Base-by-base conservation (phyloP, 1,139 yeast species). In the Blastobotrys ciferrii region DNA sequence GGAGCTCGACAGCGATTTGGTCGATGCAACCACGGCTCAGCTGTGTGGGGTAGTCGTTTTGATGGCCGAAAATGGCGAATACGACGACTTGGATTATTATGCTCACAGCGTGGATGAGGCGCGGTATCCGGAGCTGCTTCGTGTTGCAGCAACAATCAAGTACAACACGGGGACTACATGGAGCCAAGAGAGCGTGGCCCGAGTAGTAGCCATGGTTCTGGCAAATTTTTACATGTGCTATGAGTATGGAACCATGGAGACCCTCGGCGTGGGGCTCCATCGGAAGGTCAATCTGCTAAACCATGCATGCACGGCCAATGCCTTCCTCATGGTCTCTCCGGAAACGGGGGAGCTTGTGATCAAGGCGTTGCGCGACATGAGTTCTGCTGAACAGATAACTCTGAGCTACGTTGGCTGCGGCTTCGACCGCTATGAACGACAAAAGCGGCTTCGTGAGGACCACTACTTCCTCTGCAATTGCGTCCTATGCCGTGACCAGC, bases 401-500 rank as follows among this genome's bases (percentile, higher is more conserved):
- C 43, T 47, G 11, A n/a, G 25, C n/a, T 47, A 47, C 19, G 15
- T 19, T 1, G n/a, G 32, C 12, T 4, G 30, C 7, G 32, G 31
- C 13, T 32, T 32, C n/a, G 15, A 14, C 4, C 30, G 18, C 2
- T 17, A n/a, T 9, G n/a, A n/a, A 20, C 42, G 50, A 7, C 47
- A 35, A 13, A 25, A 13, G 2, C 20, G 13, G n/a, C 43, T 47
- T n/a, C 18, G 13, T 17, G 28, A 20, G 2, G 23, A 20, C n/a
- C 43, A 32, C 38, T 45, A 39, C 17, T 47, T 47, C 28, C 32
- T 33, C 5, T 47, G 50, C 33, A 9, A 5, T 5, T 39, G 43
- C 15, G 13, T 17, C 14, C 15, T 23, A n/a, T 36, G 39, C 15
- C 6, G 39, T 5, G 28, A 23, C 28, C 5, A 9, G 28, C 28